Conservation (phyloP, 2,329 filamentous ascomycete species). For the Dothidotthia symphoricarpi region DNA sequence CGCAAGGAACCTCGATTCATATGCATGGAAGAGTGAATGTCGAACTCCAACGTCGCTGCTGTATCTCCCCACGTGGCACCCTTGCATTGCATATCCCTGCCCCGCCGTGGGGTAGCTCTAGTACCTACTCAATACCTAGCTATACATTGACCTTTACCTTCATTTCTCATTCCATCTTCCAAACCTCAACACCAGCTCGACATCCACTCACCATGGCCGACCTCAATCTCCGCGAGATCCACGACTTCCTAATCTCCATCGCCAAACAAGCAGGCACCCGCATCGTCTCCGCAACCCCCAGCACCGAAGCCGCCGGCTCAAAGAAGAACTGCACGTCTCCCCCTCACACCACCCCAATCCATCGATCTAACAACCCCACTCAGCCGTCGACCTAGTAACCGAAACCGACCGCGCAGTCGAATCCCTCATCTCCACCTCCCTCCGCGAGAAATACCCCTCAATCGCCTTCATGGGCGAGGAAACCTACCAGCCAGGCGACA, state of each 20-base stretch:
- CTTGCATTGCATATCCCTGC: constrained; percentile 8
- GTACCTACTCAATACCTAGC: background rate
- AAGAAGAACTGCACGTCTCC: constrained; percentile 50
- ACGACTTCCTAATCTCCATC: constrained; percentile 49
- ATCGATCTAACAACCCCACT: background rate
- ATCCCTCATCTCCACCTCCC: constrained; percentile 53
- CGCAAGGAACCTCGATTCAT: too few relatives aligned
- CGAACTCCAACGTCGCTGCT: background rate
- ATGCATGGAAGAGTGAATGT: too few relatives aligned
- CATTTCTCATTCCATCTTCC: background rate
- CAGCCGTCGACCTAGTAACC: constrained; percentile 61
- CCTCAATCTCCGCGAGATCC: constrained; percentile 48
- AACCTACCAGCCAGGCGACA: constrained; percentile 65
- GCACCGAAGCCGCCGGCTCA: constrained; percentile 42
- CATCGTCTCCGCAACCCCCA: constrained; percentile 48
- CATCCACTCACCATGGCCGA: constrained; percentile 28
- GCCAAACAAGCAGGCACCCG: constrained; percentile 48
- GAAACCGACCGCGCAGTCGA: constrained; percentile 64
- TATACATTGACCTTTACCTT: background rate
- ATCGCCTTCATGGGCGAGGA: constrained; percentile 54
- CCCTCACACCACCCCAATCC: background rate
- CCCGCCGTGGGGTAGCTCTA: constrained; percentile 13
- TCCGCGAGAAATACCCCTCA: constrained; percentile 53
- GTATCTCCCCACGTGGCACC: constrained; percentile 5
- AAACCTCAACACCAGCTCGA: background rate